Evolutionary conservation across 1,139 yeast genomes (phyloP).

Genomic region (Suhomyces terraborum): DNA sequence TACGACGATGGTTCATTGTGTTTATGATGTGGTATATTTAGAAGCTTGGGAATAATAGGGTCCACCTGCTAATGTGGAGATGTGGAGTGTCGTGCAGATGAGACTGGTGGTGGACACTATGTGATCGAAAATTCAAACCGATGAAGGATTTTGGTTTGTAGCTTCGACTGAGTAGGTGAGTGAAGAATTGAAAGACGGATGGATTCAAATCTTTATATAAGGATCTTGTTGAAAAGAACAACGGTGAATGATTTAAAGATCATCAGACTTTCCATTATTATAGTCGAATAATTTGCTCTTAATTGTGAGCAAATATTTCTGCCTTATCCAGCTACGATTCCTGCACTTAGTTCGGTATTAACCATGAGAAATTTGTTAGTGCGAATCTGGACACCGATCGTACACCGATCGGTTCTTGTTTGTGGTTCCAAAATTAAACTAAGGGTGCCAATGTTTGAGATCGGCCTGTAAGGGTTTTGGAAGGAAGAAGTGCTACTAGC

Average conservation of each 20-base stretch:
- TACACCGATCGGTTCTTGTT: neutral
- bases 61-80: too few species aligned
- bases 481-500: too few species aligned
- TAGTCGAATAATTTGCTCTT: slow-evolving; percentile 6
- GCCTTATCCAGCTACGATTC: slow-evolving; percentile 1
- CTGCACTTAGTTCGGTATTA: neutral
- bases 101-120: too few species aligned
- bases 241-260: neutral
- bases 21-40: too few species aligned
- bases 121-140: too few species aligned
- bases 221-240: neutral
- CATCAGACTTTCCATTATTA: neutral
- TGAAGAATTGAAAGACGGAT: neutral
- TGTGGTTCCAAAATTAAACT: neutral
- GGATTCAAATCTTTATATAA: neutral
- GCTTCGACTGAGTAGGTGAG: neutral
- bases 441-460: neutral
- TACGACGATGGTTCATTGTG: slow-evolving; percentile 3
- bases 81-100: too few species aligned
- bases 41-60: too few species aligned
- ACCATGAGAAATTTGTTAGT: neutral
- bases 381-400: neutral
- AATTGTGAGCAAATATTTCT: slow-evolving; percentile 10
- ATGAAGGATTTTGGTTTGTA: too few species aligned
- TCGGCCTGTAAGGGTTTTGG: too few species aligned